phyloP scores from a whole-genome alignment of 2,329 filamentous ascomycete genomes.

The Trichophyton mentagrophytes region DNA sequence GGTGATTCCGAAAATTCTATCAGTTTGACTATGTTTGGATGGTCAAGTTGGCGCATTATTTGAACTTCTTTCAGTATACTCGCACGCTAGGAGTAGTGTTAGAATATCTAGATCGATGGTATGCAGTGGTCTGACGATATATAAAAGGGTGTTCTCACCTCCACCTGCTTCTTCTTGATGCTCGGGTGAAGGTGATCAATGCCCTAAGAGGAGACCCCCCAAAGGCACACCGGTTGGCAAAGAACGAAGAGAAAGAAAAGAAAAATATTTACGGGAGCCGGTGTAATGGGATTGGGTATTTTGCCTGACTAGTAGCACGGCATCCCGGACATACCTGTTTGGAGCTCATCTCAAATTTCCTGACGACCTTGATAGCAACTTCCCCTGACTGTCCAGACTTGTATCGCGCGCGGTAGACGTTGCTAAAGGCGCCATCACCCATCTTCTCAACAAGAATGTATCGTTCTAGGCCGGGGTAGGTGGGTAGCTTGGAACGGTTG shows the following conservation, averaged over 20 bases:
- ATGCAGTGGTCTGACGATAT: constrained; percentile 25
- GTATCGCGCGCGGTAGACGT: constrained; percentile 86
- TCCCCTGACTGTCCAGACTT: constrained; percentile 53
- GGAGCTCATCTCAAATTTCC: constrained; percentile 98
- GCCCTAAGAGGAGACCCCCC: constrained; percentile 49
- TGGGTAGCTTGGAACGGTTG: constrained; percentile 70
- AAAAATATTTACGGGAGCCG: not conserved
- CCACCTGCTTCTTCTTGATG: constrained; percentile 73
- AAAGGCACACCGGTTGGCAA: constrained; percentile 5
- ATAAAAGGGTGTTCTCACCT: constrained; percentile 57
- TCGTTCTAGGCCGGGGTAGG: constrained; percentile 70
- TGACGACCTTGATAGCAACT: constrained; percentile 95
- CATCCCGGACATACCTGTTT: constrained; percentile 64
- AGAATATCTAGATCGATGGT: constrained; percentile 9
- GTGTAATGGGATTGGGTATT: not conserved
- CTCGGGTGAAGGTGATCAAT: constrained; percentile 88
- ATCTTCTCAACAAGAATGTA: constrained; percentile 91
- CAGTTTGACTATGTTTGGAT: constrained; percentile 89
- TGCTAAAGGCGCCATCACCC: constrained; percentile 98
- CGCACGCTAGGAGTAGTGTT: constrained; percentile 32
- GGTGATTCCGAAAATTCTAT: constrained; percentile 86
- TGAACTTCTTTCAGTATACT: constrained; percentile 98
- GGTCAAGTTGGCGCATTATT: constrained; percentile 94
- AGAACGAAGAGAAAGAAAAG: constrained; percentile 14
- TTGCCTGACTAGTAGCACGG: constrained; percentile 2